phyloP scores from a whole-genome alignment of 208 protist species.

The Acanthamoeba triangularis region DNA sequence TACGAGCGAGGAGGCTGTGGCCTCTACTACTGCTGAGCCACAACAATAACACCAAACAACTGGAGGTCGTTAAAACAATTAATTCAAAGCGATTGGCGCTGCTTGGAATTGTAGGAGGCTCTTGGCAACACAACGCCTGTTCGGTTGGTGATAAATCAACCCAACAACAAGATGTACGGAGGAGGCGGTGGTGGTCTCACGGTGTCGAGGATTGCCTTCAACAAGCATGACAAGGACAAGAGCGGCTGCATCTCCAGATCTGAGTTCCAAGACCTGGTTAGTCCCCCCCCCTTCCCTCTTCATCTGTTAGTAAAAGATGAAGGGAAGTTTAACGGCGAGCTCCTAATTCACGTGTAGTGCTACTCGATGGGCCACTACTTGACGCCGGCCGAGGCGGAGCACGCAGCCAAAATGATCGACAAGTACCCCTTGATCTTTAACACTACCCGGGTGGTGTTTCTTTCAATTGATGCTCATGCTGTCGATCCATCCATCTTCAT shows the following conservation, averaged over 20 bases:
- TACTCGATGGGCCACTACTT: constrained; percentile 14
- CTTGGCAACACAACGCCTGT: no score
- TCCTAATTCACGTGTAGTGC: not conserved
- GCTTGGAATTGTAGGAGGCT: not conserved
- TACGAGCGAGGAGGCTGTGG: constrained; percentile 50
- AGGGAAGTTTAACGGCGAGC: not conserved
- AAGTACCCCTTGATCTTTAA: not conserved
- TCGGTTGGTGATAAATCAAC: not conserved
- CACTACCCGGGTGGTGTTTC: not conserved
- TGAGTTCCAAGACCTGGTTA: not conserved
- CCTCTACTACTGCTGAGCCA: not conserved
- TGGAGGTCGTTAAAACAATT: no score
- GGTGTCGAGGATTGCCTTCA: not conserved
- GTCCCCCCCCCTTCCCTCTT: not conserved
- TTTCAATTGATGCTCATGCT: not conserved
- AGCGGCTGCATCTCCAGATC: not conserved
- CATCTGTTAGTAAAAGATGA: not conserved
- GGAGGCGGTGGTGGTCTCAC: not conserved
- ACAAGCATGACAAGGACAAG: constrained; percentile 42
- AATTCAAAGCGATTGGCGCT: no score
- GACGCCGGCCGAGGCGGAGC: not conserved
- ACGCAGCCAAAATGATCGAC: not conserved
- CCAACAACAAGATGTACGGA: not conserved
- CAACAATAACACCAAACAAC: not conserved
- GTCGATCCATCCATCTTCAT: not conserved